phyloP scores from a whole-genome alignment of 257 asterid genomes.

The Asclepias syriaca region DNA sequence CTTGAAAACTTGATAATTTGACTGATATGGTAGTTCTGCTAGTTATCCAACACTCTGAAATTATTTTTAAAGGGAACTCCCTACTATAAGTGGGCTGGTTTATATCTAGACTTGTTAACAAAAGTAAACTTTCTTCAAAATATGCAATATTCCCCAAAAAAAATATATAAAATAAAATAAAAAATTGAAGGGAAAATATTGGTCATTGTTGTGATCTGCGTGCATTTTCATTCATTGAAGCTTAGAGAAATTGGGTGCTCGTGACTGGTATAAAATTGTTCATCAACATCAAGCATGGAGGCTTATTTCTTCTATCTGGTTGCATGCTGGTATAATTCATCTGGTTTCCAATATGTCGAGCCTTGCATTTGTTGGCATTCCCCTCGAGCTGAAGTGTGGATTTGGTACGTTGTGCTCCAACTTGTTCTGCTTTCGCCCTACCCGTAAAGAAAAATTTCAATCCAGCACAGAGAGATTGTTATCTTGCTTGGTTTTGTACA shows the following conservation, averaged over 20 bases:
- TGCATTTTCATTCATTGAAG: conserved; percentile 31
- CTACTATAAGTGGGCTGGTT: too few relatives aligned
- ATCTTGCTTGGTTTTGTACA: background rate
- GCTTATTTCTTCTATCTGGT: conserved; percentile 80
- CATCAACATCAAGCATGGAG: conserved; percentile 83
- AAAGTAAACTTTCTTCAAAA: background rate
- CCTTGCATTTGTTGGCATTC: conserved; percentile 73
- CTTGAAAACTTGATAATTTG: background rate
- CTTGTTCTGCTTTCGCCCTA: background rate
- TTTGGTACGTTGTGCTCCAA: conserved; percentile 43
- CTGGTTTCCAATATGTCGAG: conserved; percentile 75
- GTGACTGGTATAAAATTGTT: conserved; percentile 69
- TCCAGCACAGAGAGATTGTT: background rate
- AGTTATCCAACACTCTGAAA: background rate
- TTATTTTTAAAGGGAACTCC: background rate
- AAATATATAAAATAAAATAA: too few relatives aligned
- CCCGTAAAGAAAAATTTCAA: background rate
- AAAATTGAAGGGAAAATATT: background rate
- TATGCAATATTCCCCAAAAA: too few relatives aligned
- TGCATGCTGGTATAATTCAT: conserved; percentile 86
- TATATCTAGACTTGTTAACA: background rate
- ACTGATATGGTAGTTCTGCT: background rate
- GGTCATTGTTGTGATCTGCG: conserved; percentile 11
- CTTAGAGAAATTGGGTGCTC: conserved; percentile 71
- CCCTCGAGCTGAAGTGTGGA: conserved; percentile 93